Base-by-base conservation (phyloP, 148 eudicot genomes). In the Rhododendron simsii region DNA sequence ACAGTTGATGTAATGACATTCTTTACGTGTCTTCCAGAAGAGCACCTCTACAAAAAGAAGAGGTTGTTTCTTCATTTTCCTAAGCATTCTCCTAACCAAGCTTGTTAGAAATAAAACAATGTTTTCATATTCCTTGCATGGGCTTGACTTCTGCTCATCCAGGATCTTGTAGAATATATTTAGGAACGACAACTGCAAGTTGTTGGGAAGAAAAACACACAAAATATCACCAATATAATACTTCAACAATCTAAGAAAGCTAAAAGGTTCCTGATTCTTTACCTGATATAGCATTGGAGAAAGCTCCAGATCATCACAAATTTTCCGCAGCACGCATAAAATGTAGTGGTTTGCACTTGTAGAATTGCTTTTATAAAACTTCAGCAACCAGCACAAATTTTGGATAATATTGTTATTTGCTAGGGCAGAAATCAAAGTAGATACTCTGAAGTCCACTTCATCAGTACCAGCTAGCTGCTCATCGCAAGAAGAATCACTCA, bases 281-380 rank as follows among this genome's bases (percentile, higher is more conserved):
- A 98, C 99, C 98, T 98, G 98, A 91, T 98, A 98, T 86, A 98
- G 89, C 98, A 95, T 98, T 75, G 99, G 98, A 87, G 99, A 88
- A 57, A 98, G 98, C 90, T 95, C 95, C 89, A 98, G 81, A 93
- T 98, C 99, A 69, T 98, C 98, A 82, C 96, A 94, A 81, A 98
- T 94, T 82, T 94, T 95, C 89, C 87, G 89, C 59, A 98, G 87
- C 91, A 95, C 86, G 91, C 90, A 86, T 87, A 98, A 37, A 83
- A 98, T 87, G 88, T 94, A 93, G 86, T 98, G 98, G 89, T 98
- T 98, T 86, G 97, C 94, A 84, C 94, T 89, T 82, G 83, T 59
- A 67, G 98, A 91, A 87, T 98, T 98, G 91, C 91, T 91, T 89
- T 92, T 95, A 84, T 95, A 95, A 79, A 91, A 93, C 91, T 93